These are phyloP conservation scores for Hemisphaericaspora xylanilytica DNA, from an alignment of 1,139 yeast genomes.

Conservation along the genomic window DNA sequence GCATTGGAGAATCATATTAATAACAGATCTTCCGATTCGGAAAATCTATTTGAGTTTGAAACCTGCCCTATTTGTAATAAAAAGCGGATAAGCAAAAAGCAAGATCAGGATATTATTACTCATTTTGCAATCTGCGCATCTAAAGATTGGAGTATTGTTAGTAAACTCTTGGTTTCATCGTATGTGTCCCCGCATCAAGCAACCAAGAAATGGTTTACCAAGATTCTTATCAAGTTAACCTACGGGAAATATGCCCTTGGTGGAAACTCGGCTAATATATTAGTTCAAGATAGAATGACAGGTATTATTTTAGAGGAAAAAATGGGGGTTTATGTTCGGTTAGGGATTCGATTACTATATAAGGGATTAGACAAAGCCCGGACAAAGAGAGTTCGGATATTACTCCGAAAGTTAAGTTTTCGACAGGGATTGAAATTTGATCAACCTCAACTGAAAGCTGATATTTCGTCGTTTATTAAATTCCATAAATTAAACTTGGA, in stretches of 20 bases:
- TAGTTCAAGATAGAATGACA: slow-evolving; percentile 87
- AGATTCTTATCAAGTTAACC: slow-evolving; percentile 75
- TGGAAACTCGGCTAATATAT: slow-evolving; percentile 86
- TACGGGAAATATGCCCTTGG: slow-evolving; percentile 89
- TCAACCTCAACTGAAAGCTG: slow-evolving; percentile 57
- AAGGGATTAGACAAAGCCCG: slow-evolving; percentile 65
- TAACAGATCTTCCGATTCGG: slow-evolving; percentile 18
- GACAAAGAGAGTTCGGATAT: slow-evolving; percentile 51
- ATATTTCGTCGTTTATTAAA: slow-evolving; percentile 73
- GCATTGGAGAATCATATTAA: slow-evolving; percentile 45
- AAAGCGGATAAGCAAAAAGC: slow-evolving; percentile 53
- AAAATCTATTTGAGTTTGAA: slow-evolving; percentile 54
- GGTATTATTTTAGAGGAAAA: slow-evolving; percentile 90
- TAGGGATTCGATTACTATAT: slow-evolving; percentile 83
- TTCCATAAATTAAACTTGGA: slow-evolving; percentile 75
- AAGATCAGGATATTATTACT: slow-evolving; percentile 68
- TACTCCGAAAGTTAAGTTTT: slow-evolving; percentile 63
- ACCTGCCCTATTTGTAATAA: slow-evolving; percentile 77
- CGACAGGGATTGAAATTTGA: slow-evolving; percentile 89
- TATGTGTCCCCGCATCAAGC: slow-evolving; percentile 84
- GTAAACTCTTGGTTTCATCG: slow-evolving; percentile 61
- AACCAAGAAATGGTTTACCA: slow-evolving; percentile 84
- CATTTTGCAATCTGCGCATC: slow-evolving; percentile 88
- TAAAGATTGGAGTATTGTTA: slow-evolving; percentile 71
- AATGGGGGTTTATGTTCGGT: slow-evolving; percentile 82